Evolutionary conservation across 495 filamentous ascomycete species (phyloP).

Genomic region (Margaritispora aquatica): DNA sequence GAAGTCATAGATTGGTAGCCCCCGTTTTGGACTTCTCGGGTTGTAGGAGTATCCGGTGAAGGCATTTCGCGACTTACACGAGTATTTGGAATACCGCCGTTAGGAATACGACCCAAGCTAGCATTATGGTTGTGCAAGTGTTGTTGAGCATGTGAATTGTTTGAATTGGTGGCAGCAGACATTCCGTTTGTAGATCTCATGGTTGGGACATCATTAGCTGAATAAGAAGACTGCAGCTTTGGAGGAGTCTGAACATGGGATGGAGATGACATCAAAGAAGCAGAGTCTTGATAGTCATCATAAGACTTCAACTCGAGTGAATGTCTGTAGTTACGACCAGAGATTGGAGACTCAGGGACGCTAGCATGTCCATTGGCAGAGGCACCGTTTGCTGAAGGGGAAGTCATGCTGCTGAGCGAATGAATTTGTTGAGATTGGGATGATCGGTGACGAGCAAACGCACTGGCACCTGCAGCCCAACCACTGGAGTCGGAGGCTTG

Average conservation of each 20-base stretch:
- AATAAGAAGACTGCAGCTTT: conserved; percentile 82
- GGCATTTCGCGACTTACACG: conserved; percentile 65
- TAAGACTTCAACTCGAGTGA: conserved; percentile 47
- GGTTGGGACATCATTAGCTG: conserved; percentile 85
- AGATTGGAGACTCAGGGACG: conserved; percentile 29
- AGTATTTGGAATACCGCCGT: conserved; percentile 44
- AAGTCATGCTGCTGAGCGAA: conserved; percentile 49
- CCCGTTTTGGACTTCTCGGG: conserved; percentile 40
- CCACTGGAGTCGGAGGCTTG: conserved; percentile 56
- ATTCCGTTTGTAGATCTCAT: conserved; percentile 48
- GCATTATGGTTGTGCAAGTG: conserved; percentile 79
- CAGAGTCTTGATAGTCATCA: conserved; percentile 26
- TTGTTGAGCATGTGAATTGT: conserved; percentile 65
- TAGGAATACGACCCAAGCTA: conserved; percentile 71
- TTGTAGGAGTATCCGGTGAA: conserved; percentile 35
- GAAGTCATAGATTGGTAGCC: conserved; percentile 51
- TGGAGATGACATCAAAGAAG: conserved; percentile 31
- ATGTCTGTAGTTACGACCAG: conserved; percentile 46
- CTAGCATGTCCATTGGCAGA: conserved; percentile 11
- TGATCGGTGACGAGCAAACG: conserved; percentile 62
- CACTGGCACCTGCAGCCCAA: conserved; percentile 40
- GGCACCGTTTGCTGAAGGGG: conserved; percentile 20
- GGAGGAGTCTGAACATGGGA: conserved; percentile 46
- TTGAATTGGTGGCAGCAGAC: conserved; percentile 49
- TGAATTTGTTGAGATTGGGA: conserved; percentile 66